These are phyloP conservation scores for Crepidotus variabilis DNA, from an alignment of 768 basidiomycete genomes.

Conservation along the genomic window DNA sequence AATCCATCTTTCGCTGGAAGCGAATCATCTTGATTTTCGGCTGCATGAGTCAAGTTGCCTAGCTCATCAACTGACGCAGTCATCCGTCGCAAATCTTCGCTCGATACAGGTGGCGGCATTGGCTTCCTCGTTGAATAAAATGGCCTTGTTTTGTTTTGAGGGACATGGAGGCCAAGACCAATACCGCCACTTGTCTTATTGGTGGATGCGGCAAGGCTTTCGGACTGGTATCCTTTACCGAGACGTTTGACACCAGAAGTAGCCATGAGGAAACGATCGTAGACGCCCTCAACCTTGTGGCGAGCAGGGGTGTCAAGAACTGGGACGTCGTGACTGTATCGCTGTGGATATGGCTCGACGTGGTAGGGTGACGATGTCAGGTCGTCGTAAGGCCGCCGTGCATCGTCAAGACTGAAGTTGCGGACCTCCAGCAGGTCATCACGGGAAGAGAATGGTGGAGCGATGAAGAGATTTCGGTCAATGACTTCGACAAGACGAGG, in stretches of 20 bases:
- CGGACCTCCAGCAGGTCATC: conserved; percentile 33
- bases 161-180: conserved; percentile 16
- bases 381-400: conserved; percentile 43
- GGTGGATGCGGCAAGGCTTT: conserved; percentile 42
- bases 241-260: conserved; percentile 76
- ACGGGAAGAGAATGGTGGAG: conserved; percentile 39
- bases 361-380: conserved; percentile 57
- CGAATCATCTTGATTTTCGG: conserved; percentile 39
- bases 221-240: conserved; percentile 80
- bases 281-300: conserved; percentile 67
- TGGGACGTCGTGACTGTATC: conserved; percentile 27
- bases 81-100: conserved; percentile 47
- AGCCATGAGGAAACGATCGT: conserved; percentile 81
- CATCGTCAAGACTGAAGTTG: conserved; percentile 21
- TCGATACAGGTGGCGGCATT: conserved; percentile 74
- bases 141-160: conserved; percentile 35
- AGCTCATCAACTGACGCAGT: conserved; percentile 62
- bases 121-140: conserved; percentile 47
- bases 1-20: conserved; percentile 47
- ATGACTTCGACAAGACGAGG: conserved; percentile 63
- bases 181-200: conserved; percentile 25
- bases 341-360: conserved; percentile 61
- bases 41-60: conserved; percentile 44
- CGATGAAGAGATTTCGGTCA: conserved; percentile 67
- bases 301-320: conserved; percentile 53